A percentile compares a stretch with the other conserved stretches of the same genome.
phyloP scores from a whole-genome alignment of 495 filamentous ascomycete species.

The Trichocladium antarcticum region DNA sequence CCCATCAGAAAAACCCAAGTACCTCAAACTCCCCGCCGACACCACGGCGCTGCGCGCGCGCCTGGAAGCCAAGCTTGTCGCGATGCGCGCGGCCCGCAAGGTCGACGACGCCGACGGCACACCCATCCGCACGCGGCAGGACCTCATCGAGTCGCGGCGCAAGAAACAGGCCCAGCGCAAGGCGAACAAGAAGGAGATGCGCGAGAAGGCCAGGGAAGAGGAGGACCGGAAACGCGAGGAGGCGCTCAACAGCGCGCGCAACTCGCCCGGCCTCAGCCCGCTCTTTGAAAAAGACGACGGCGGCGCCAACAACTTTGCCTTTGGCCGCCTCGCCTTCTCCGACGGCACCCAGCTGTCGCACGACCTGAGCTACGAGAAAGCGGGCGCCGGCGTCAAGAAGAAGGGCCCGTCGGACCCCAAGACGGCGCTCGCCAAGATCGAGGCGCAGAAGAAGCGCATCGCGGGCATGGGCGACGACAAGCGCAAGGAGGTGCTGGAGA shows the following conservation, averaged over 20 bases:
- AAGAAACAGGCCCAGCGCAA: slow-evolving; percentile 77
- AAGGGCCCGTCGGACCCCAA: slow-evolving; percentile 72
- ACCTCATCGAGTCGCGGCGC: slow-evolving; percentile 78
- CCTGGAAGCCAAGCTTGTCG: slow-evolving; percentile 68
- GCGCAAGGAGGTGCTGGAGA: slow-evolving; percentile 75
- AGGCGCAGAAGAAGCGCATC: slow-evolving; percentile 62
- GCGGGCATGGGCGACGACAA: slow-evolving; percentile 62
- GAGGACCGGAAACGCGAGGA: slow-evolving; percentile 60
- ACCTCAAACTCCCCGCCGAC: slow-evolving; percentile 47
- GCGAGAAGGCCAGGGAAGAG: slow-evolving; percentile 62
- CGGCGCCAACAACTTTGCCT: slow-evolving; percentile 59
- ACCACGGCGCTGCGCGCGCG: slow-evolving; percentile 60
- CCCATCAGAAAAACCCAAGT: slow-evolving; percentile 44
- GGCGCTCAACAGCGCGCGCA: slow-evolving; percentile 50
- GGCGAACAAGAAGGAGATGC: slow-evolving; percentile 72
- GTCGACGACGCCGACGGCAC: slow-evolving; percentile 70
- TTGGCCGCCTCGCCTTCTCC: slow-evolving; percentile 74
- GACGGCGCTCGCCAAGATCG: slow-evolving; percentile 56
- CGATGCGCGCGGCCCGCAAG: slow-evolving; percentile 67
- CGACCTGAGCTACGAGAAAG: slow-evolving; percentile 48
- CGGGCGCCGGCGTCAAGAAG: slow-evolving; percentile 38
- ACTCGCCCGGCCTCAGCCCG: slow-evolving; percentile 54
- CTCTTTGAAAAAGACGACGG: slow-evolving; percentile 48
- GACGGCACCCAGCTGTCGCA: slow-evolving; percentile 70
- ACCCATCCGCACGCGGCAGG: slow-evolving; percentile 69